Evolutionary conservation across 2,329 filamentous ascomycete genomes (phyloP), one percentile per base, ranked within the genome.

Genomic region (Paradendryphiella salina): DNA sequence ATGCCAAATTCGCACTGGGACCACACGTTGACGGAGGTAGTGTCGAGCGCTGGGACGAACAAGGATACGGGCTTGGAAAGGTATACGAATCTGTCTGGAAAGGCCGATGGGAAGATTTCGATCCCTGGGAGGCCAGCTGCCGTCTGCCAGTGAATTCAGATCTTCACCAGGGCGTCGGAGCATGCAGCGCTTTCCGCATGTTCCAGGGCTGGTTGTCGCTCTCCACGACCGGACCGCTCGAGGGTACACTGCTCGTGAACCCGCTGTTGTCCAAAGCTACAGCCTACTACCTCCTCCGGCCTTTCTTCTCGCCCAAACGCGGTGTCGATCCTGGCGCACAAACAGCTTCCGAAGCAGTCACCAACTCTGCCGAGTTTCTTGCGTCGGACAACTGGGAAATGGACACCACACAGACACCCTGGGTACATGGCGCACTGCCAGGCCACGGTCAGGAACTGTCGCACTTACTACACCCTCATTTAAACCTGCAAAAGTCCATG

Each of bases 131-230:
- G 63, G 85, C 85, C 0, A 84, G 82, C 56, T 81, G 82, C 5
- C 82, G 92, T 3, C 78, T 93, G 0, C 73, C 76, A 0, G 89
- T 87, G 3, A 81, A 84, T 2, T 85, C 83, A 53, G 87, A 96
- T 71, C 75, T 92, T 28, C 94, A 96, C 69, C 80, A 89, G 42
- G 90, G 91, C 0, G 80, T 90, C 0, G 91, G 92, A 0, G 85
- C 88, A 0, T 96, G 90, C 73, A 87, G 82, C 37, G 90, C 91
- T 78, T 91, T 96, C 73, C 82, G 93, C 32, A 88, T 90, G 80
- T 93, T 89, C 71, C 92, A 96, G 74, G 92, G 90, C 14, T 96
- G 92, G 92, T 73, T 96, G 44, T 83, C 82, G 52, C 86, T 96
- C 80, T 90, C 86, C 50, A 75, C 78, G n/a, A 87, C 85, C 0